These are phyloP conservation scores for Pulveroboletus sp. DNA, from an alignment of 768 basidiomycete species.

Conservation along the genomic window DNA sequence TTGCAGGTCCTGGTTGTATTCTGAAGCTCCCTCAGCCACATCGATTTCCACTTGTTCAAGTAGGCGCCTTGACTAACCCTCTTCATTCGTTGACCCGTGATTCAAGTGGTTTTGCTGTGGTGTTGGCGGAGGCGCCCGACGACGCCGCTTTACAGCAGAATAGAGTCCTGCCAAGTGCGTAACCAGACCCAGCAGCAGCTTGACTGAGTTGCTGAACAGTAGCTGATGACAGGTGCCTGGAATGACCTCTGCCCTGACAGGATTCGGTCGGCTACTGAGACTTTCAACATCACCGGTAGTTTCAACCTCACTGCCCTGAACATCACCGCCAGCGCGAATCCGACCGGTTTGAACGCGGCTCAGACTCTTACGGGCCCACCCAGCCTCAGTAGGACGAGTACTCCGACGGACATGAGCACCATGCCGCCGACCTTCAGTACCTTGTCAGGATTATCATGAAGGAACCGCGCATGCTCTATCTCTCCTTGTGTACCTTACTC, in stretches of 20 bases:
- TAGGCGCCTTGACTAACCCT: slow-evolving; percentile 6
- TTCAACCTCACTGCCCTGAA: slow-evolving; percentile 18
- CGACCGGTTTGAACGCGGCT: not conserved
- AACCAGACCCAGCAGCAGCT: not conserved
- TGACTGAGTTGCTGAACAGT: not conserved
- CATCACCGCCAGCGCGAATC: not conserved
- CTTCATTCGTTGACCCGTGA: slow-evolving; percentile 1
- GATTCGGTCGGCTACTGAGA: slow-evolving; percentile 13
- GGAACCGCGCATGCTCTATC: not conserved
- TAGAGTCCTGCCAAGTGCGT: slow-evolving; percentile 18
- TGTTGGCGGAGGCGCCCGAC: slow-evolving; percentile 27
- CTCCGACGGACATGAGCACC: slow-evolving; percentile 14
- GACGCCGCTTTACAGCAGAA: slow-evolving; percentile 16
- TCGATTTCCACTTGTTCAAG: slow-evolving; percentile 29
- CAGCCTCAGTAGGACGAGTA: slow-evolving; percentile 3
- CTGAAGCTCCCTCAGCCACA: slow-evolving; percentile 21
- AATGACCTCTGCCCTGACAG: slow-evolving; percentile 16
- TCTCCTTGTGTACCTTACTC: not conserved
- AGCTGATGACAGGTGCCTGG: slow-evolving; percentile 14
- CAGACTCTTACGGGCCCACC: not conserved
- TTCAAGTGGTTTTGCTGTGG: slow-evolving; percentile 28
- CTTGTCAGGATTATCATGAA: slow-evolving; percentile 2
- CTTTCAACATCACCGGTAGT: slow-evolving; percentile 14
- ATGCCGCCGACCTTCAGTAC: slow-evolving; percentile 13
- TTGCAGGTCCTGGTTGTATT: not conserved